Percentiles rank a stretch among this genome's conserved stretches.
Evolutionary conservation across 2,329 filamentous ascomycete species (phyloP).

Genomic region (Phialocephala sp.): DNA sequence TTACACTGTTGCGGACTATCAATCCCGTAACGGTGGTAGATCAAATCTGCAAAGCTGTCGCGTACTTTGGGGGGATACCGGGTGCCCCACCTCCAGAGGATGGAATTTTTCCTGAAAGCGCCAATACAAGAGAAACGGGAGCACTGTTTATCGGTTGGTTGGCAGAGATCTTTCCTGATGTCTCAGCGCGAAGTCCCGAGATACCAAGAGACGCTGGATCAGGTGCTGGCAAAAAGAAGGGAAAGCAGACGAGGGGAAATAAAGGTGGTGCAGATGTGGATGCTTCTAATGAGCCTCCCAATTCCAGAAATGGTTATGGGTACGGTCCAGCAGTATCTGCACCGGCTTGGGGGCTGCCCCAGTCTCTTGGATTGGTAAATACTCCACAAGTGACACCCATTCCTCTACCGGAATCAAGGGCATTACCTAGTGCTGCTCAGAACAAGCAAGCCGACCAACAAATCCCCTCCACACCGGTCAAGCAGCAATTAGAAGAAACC

Average conservation of each 20-base stretch:
- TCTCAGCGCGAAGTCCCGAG: slow-evolving; percentile 34
- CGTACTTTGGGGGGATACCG: slow-evolving; percentile 67
- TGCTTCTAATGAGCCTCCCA: slow-evolving; percentile 33
- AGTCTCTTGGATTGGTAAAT: slow-evolving; percentile 38
- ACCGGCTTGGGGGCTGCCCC: slow-evolving; percentile 40
- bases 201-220: slow-evolving; percentile 25
- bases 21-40: slow-evolving; percentile 63
- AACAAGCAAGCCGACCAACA: slow-evolving; percentile 26
- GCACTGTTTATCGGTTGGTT: slow-evolving; percentile 66
- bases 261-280: slow-evolving; percentile 25
- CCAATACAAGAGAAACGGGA: slow-evolving; percentile 61
- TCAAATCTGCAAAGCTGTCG: slow-evolving; percentile 65
- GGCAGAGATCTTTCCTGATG: slow-evolving; percentile 63
- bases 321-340: slow-evolving; percentile 40
- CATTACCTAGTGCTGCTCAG: slow-evolving; percentile 20
- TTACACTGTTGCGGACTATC: slow-evolving; percentile 61
- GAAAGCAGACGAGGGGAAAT: slow-evolving; percentile 33
- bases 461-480: slow-evolving; percentile 32
- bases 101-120: slow-evolving; percentile 60
- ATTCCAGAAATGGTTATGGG: slow-evolving; percentile 41
- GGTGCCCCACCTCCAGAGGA: slow-evolving; percentile 57
- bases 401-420: slow-evolving; percentile 23
- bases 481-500: slow-evolving; percentile 29
- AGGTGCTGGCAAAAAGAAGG: slow-evolving; percentile 37
- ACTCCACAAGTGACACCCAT: slow-evolving; percentile 28